These are phyloP conservation scores for Phlebiopsis flavidoalba DNA, from an alignment of 768 basidiomycete genomes.

Conservation along the genomic window DNA sequence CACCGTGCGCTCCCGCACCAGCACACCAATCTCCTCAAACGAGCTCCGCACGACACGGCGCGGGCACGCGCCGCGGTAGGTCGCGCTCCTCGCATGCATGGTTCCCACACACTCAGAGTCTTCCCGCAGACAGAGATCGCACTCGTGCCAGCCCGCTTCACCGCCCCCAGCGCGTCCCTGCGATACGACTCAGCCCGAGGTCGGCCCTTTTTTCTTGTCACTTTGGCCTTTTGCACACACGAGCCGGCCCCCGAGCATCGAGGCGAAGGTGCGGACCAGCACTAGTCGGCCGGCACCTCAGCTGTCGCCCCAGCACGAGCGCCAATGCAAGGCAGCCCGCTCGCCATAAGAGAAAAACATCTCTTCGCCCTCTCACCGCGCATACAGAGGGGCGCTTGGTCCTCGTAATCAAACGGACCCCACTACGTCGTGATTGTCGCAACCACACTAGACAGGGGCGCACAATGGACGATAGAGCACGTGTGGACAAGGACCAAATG, in stretches of 20 bases:
- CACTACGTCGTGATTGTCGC: constrained; percentile 52
- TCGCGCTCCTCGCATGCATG: constrained; percentile 78
- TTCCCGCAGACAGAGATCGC: constrained; percentile 79
- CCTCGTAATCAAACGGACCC: constrained; percentile 51
- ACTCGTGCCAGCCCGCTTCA: constrained; percentile 73
- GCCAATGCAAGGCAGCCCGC: constrained; percentile 69
- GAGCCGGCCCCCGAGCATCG: constrained; percentile 43
- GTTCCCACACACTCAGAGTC: constrained; percentile 64
- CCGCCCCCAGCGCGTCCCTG: constrained; percentile 31
- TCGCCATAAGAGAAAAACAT: constrained; percentile 86
- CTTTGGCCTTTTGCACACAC: constrained; percentile 50
- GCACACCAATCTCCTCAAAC: constrained; percentile 90
- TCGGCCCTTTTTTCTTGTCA: constrained; percentile 53
- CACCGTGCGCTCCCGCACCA: constrained; percentile 80
- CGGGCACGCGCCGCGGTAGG: constrained; percentile 77
- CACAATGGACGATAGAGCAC: constrained; percentile 61
- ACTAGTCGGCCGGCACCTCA: constrained; percentile 74
- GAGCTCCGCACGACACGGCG: constrained; percentile 80
- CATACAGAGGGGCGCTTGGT: constrained; percentile 30
- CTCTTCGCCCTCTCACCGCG: constrained; percentile 37
- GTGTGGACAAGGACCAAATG: constrained; percentile 73
- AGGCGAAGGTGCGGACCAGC: constrained; percentile 90
- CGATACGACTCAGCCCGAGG: constrained; percentile 12
- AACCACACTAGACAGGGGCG: constrained; percentile 91
- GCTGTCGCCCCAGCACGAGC: constrained; percentile 87